These are phyloP conservation scores for Cordyceps fumosorosea DNA, from an alignment of 2,329 filamentous ascomycete genomes.

Conservation along the genomic window DNA sequence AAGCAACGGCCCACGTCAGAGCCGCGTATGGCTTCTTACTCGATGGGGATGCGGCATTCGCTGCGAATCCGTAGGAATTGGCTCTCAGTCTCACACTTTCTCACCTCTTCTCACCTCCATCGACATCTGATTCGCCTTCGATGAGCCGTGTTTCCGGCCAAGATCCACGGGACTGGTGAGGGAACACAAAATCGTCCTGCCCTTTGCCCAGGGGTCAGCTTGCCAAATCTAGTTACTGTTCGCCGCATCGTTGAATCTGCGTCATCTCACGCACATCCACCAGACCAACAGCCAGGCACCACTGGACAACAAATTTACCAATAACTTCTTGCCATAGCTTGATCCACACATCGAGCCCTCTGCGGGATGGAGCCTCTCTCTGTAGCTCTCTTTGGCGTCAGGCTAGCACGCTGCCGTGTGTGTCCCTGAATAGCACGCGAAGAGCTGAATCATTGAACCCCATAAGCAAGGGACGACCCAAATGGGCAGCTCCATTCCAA, in stretches of 20 bases:
- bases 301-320: too few relatives aligned
- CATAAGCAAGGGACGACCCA: too few relatives aligned
- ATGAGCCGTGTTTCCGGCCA: neutral
- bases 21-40: constrained; percentile 1
- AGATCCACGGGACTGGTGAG: neutral
- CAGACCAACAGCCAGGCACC: too few relatives aligned
- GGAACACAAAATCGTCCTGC: neutral
- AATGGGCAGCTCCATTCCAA: neutral
- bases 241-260: neutral
- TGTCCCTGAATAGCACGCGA: neutral
- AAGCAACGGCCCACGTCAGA: constrained; percentile 4
- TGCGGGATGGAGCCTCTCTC: too few relatives aligned
- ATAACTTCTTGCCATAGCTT: too few relatives aligned
- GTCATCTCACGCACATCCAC: neutral
- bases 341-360: too few relatives aligned
- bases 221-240: neutral
- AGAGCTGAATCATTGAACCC: neutral
- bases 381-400: too few relatives aligned
- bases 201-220: too few relatives aligned
- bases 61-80: constrained; percentile 2
- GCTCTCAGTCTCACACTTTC: constrained; percentile 1
- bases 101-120: neutral
- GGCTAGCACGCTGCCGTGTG: neutral
- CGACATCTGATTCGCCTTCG: neutral
- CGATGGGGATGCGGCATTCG: neutral